Conservation (phyloP, 2,329 filamentous ascomycete species). For the Trichoderma sp. region DNA sequence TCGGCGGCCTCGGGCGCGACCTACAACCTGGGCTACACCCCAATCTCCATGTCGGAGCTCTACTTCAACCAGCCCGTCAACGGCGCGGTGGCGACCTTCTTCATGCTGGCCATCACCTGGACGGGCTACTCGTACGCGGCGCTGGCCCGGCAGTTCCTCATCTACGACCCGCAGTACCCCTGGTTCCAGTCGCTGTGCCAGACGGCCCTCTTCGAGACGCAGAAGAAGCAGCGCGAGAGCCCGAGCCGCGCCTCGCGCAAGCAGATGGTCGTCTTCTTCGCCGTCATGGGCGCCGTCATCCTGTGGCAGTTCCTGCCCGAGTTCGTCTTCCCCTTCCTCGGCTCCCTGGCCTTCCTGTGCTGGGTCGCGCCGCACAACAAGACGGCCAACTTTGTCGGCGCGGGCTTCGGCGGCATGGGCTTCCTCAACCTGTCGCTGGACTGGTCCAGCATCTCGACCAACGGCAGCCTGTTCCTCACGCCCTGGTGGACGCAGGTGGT, state of each 20-base stretch:
- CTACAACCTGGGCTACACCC: slow-evolving; percentile 54
- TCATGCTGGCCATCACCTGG: slow-evolving; percentile 61
- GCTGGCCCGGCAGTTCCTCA: slow-evolving; percentile 57
- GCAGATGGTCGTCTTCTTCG: slow-evolving; percentile 61
- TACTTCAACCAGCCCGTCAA: slow-evolving; percentile 58
- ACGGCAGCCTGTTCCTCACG: slow-evolving; percentile 55
- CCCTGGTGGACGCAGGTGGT: slow-evolving; percentile 63
- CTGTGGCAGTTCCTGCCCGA: slow-evolving; percentile 66
- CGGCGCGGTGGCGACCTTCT: slow-evolving; percentile 58
- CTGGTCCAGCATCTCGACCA: slow-evolving; percentile 62
- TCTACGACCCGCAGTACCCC: slow-evolving; percentile 56
- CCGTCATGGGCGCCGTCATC: slow-evolving; percentile 53
- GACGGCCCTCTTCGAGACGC: slow-evolving; percentile 61
- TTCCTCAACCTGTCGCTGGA: slow-evolving; percentile 62
- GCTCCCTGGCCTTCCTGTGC: slow-evolving; percentile 63
- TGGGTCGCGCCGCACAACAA: slow-evolving; percentile 63
- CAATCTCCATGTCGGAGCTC: slow-evolving; percentile 57
- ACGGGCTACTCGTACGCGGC: slow-evolving; percentile 62
- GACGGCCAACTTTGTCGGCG: slow-evolving; percentile 62
- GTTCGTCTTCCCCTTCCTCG: slow-evolving; percentile 61
- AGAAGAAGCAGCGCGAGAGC: slow-evolving; percentile 54
- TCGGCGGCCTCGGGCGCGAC: slow-evolving; percentile 56
- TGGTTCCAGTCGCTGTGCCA: slow-evolving; percentile 53
- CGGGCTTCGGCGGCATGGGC: slow-evolving; percentile 64
- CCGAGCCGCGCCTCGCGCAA: slow-evolving; percentile 53